Evolutionary conservation across 345 rosid genomes (phyloP).

Genomic region (Sapria himalayana): DNA sequence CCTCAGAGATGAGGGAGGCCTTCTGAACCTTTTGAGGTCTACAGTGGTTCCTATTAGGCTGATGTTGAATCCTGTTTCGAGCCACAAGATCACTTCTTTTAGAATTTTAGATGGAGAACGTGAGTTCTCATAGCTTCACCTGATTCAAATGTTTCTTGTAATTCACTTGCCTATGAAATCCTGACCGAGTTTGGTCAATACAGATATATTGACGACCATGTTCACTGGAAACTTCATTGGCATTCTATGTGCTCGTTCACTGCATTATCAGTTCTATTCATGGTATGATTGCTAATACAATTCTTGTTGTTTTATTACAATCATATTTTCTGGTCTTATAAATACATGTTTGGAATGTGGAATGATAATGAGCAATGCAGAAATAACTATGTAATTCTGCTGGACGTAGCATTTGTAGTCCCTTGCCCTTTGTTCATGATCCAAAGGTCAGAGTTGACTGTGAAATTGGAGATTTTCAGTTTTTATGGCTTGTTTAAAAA

Average conservation of each 20-base stretch:
- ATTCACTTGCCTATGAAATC: conserved; percentile 9
- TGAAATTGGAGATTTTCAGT: not conserved
- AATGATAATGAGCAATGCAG: too few relatives aligned
- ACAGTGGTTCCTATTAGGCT: conserved; percentile 19
- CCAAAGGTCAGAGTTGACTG: not conserved
- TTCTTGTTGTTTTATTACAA: not conserved
- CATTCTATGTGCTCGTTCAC: conserved; percentile 68
- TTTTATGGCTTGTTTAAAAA: too few relatives aligned
- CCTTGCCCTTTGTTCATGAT: not conserved
- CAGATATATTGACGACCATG: conserved; percentile 64
- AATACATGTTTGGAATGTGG: not conserved
- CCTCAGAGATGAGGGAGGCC: conserved; percentile 91
- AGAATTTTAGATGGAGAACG: conserved; percentile 40
- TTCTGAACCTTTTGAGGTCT: conserved; percentile 34
- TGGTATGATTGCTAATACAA: conserved; percentile 25
- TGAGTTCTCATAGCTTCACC: conserved; percentile 15
- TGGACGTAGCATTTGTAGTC: not conserved
- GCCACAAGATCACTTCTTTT: conserved; percentile 14
- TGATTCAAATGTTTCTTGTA: not conserved
- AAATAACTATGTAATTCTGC: not conserved
- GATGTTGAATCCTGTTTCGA: conserved; percentile 11
- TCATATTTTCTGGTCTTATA: not conserved
- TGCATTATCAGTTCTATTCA: conserved; percentile 93
- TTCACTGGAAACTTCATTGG: conserved; percentile 83
- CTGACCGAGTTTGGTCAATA: conserved; percentile 8